Evolutionary conservation across 2,329 filamentous ascomycete species (phyloP).

Genomic region (Coleophoma eucalyptorum): DNA sequence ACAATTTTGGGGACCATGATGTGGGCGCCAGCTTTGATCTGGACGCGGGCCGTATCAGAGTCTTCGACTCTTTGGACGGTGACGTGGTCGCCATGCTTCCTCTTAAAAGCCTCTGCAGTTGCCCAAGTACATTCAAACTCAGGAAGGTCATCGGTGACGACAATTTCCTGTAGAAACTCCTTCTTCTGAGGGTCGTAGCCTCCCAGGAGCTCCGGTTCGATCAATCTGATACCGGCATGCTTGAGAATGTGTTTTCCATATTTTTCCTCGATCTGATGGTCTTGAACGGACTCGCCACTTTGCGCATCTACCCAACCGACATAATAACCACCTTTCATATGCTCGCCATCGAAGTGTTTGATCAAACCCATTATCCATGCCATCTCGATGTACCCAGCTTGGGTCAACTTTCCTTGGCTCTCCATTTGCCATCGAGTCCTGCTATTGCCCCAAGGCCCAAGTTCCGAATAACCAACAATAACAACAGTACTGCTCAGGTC

Average conservation of each 20-base stretch:
- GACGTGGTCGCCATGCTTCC: conserved; percentile 91
- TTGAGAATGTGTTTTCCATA: conserved; percentile 94
- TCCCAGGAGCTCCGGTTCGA: conserved; percentile 90
- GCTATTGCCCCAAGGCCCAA: conserved; percentile 95
- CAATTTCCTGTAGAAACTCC: conserved; percentile 91
- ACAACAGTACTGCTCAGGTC: conserved; percentile 8
- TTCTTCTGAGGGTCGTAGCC: conserved; percentile 97
- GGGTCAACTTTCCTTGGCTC: conserved; percentile 86
- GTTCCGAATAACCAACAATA: conserved; percentile 80
- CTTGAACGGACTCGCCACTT: conserved; percentile 86
- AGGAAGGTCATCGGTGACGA: conserved; percentile 91
- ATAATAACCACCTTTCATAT: too few relatives aligned
- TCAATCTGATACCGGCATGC: conserved; percentile 91
- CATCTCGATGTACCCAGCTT: conserved; percentile 97
- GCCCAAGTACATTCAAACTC: conserved; percentile 96
- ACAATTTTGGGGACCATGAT: conserved; percentile 96
- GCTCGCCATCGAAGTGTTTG: conserved; percentile 93
- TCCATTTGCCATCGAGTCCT: conserved; percentile 99
- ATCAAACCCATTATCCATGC: conserved; percentile 99
- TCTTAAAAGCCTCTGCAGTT: conserved; percentile 91
- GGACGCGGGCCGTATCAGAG: conserved; percentile 86
- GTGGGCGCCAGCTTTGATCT: conserved; percentile 86
- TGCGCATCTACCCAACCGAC: conserved; percentile 87
- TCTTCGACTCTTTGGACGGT: conserved; percentile 93
- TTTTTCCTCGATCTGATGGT: conserved; percentile 93